Conservation (phyloP, 768 basidiomycete genomes). For the Strobilomyces confusus region DNA sequence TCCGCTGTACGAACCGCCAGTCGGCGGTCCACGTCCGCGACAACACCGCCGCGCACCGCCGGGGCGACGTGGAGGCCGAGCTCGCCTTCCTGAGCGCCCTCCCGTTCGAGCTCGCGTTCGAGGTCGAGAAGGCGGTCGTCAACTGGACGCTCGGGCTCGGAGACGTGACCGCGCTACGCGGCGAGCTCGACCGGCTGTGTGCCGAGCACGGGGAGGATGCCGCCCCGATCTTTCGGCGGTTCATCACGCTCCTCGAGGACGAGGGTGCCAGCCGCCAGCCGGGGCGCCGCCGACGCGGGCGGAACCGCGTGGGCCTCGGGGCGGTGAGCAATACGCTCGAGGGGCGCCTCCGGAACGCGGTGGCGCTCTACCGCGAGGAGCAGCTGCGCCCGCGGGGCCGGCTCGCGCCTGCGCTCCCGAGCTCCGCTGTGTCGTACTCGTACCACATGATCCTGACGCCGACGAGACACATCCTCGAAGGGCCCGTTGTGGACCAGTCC, state of each 20-base stretch:
- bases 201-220: slow-evolving; percentile 9
- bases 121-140: slow-evolving; percentile 35
- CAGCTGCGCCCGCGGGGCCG: slow-evolving; percentile 23
- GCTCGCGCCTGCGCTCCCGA: slow-evolving; percentile 19
- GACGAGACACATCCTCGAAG: slow-evolving; percentile 36
- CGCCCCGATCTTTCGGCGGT: slow-evolving; percentile 22
- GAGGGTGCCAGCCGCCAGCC: background rate
- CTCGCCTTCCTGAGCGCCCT: slow-evolving; percentile 27
- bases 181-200: slow-evolving; percentile 19
- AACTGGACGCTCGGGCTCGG: slow-evolving; percentile 23
- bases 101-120: slow-evolving; percentile 36
- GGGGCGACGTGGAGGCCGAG: background rate
- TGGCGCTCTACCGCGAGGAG: slow-evolving; percentile 19
- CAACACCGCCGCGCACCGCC: slow-evolving; percentile 6
- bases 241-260: slow-evolving; percentile 22
- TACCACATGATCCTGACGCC: slow-evolving; percentile 41
- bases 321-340: slow-evolving; percentile 2
- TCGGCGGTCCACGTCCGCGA: slow-evolving; percentile 17
- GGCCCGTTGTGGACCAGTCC: slow-evolving; percentile 36
- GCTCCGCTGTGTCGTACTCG: slow-evolving; percentile 26
- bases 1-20: slow-evolving; percentile 5
- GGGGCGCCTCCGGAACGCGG: slow-evolving; percentile 16
- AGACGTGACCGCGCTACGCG: slow-evolving; percentile 23
- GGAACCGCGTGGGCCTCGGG: background rate
- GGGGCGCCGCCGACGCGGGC: background rate